Evolutionary conservation across 345 rosid species (phyloP).

Genomic region (Aegle marmelos): DNA sequence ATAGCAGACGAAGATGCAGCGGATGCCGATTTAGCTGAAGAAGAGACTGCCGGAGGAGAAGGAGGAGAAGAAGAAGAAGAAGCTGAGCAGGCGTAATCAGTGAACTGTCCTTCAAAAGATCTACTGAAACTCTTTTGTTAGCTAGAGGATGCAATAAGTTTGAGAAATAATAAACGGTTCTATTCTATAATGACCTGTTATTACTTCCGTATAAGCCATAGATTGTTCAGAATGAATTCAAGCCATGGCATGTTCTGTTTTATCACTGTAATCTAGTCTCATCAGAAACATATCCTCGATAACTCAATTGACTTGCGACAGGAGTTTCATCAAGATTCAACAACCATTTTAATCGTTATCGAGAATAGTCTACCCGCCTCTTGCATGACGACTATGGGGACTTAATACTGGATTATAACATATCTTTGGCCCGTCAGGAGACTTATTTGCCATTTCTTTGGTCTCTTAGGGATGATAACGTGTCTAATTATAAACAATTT

Average conservation of each 20-base stretch:
- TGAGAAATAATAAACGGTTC: neutral
- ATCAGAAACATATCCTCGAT: too few relatives aligned
- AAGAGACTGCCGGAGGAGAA: neutral
- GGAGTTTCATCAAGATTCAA: neutral
- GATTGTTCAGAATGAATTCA: neutral
- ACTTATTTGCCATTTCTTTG: too few relatives aligned
- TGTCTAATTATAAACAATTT: too few relatives aligned
- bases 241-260: neutral
- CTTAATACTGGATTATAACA: too few relatives aligned
- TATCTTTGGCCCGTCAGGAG: too few relatives aligned
- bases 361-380: too few relatives aligned
- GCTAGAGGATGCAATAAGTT: neutral
- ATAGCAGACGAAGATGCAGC: too few relatives aligned
- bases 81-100: neutral
- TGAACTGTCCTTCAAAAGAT: too few relatives aligned
- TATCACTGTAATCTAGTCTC: neutral
- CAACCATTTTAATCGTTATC: neutral
- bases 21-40: too few relatives aligned
- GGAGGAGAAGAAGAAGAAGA: neutral
- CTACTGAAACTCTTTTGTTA: neutral
- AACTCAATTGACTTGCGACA: too few relatives aligned
- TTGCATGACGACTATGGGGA: too few relatives aligned
- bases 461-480: too few relatives aligned
- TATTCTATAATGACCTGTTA: neutral
- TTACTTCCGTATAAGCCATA: neutral